A percentile compares a stretch with the other conserved stretches of the same genome.
phyloP scores from a whole-genome alignment of 768 basidiomycete species.

The Mrakia gelida region DNA sequence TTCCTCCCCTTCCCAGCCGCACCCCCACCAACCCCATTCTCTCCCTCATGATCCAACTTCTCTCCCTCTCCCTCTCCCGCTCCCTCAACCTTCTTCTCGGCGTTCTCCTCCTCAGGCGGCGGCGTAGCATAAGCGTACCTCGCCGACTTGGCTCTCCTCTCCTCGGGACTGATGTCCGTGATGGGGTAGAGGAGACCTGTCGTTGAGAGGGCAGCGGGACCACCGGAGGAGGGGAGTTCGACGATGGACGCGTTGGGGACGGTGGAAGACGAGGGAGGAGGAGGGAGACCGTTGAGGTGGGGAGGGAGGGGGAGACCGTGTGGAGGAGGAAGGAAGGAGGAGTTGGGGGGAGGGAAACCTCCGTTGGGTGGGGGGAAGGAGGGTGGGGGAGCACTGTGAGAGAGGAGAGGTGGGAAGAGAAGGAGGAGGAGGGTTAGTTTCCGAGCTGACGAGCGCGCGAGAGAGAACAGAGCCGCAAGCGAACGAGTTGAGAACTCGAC shows the following conservation, averaged over 20 bases:
- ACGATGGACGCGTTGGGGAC: background rate
- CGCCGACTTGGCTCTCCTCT: background rate
- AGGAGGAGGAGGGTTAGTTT: no score
- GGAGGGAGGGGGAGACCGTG: background rate
- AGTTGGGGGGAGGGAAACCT: background rate
- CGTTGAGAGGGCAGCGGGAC: background rate
- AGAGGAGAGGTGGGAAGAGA: no score
- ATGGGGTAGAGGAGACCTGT: constrained; percentile 14
- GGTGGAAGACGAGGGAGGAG: background rate
- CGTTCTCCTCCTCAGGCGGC: background rate
- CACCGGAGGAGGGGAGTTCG: background rate
- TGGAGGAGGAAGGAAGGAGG: background rate
- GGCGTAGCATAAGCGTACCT: constrained; percentile 19
- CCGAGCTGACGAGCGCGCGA: no score
- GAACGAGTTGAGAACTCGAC: no score
- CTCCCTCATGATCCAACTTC: constrained; percentile 9
- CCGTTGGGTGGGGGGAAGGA: background rate
- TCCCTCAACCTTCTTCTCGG: background rate
- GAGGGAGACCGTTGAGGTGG: background rate
- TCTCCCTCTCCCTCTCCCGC: background rate
- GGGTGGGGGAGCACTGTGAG: no score
- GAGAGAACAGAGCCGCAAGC: no score
- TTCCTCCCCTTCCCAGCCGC: constrained; percentile 6
- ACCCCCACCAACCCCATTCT: background rate
- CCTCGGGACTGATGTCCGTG: constrained; percentile 17